Evolutionary conservation across 768 basidiomycete genomes (phyloP).

Genomic region (Tremella yokohamensis): DNA sequence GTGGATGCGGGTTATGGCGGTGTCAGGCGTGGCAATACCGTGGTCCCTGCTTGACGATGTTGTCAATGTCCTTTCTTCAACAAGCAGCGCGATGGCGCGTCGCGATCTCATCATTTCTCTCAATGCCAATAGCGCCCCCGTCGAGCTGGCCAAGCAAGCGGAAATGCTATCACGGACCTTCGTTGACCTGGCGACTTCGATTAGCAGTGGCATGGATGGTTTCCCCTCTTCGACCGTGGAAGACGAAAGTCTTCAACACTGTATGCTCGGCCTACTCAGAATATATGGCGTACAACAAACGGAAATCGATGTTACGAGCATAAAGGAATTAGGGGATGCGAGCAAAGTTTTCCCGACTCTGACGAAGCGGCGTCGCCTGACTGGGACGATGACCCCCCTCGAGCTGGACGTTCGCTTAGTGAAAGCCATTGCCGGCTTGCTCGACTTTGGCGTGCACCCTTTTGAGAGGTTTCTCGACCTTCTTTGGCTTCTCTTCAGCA

Average conservation of each 20-base stretch:
- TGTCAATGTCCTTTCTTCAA: constrained; percentile 17
- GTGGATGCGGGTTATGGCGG: constrained; percentile 38
- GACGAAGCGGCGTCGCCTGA: constrained; percentile 9
- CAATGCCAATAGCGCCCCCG: constrained; percentile 18
- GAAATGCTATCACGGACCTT: not conserved
- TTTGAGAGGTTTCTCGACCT: constrained; percentile 28
- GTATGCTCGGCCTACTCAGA: constrained; percentile 1
- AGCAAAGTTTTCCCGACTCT: not conserved
- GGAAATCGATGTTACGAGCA: not conserved
- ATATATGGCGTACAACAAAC: not conserved
- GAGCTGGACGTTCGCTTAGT: constrained; percentile 19
- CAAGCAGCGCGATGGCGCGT: constrained; percentile 7
- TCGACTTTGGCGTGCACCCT: constrained; percentile 10
- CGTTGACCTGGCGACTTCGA: not conserved
- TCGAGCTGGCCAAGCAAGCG: constrained; percentile 13
- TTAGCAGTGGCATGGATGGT: not conserved
- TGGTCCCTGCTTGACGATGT: constrained; percentile 21
- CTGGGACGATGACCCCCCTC: not conserved
- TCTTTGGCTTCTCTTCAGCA: constrained; percentile 35
- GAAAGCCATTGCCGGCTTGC: constrained; percentile 11
- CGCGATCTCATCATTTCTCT: constrained; percentile 35
- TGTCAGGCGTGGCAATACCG: constrained; percentile 37
- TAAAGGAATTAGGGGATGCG: not conserved
- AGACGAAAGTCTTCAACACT: not conserved
- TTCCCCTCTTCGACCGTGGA: no score